phyloP scores from a whole-genome alignment of 164 flowering plant species.

The Sedum album region DNA sequence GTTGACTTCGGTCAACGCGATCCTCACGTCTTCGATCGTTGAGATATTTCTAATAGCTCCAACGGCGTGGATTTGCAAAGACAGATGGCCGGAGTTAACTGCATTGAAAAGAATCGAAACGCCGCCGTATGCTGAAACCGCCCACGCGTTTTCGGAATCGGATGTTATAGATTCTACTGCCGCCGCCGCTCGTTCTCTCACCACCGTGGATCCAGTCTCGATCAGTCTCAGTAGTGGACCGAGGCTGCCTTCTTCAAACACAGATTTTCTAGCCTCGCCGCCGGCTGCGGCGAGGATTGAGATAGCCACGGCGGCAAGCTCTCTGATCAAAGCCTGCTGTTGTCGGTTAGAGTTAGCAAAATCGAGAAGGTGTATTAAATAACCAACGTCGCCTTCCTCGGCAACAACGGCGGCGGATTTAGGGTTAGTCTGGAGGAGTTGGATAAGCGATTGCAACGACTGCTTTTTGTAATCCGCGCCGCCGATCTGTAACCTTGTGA shows the following conservation, averaged over 20 bases:
- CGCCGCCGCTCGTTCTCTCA: conserved; percentile 56
- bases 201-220: conserved; percentile 36
- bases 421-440: conserved; percentile 36
- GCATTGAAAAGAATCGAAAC: conserved; percentile 47
- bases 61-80: conserved; percentile 31
- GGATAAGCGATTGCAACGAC: conserved; percentile 61
- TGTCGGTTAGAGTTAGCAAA: too few relatives aligned
- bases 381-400: conserved; percentile 48
- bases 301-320: conserved; percentile 42
- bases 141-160: conserved; percentile 74
- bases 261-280: conserved; percentile 31
- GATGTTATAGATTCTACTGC: conserved; percentile 62
- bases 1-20: conserved; percentile 51
- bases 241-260: conserved; percentile 70
- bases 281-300: conserved; percentile 39
- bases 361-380: conserved; percentile 53
- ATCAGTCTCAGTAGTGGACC: conserved; percentile 66
- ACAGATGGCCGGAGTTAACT: conserved; percentile 50
- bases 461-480: conserved; percentile 68
- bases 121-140: conserved; percentile 74
- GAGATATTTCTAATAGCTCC: conserved; percentile 58
- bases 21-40: conserved; percentile 37
- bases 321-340: conserved; percentile 29
- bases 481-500: conserved; percentile 71
- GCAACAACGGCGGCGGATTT: conserved; percentile 44